Evolutionary conservation across 306 rosid species (phyloP), one percentile per base, ranked within the genome.

Genomic region (Coriaria nepalensis): DNA sequence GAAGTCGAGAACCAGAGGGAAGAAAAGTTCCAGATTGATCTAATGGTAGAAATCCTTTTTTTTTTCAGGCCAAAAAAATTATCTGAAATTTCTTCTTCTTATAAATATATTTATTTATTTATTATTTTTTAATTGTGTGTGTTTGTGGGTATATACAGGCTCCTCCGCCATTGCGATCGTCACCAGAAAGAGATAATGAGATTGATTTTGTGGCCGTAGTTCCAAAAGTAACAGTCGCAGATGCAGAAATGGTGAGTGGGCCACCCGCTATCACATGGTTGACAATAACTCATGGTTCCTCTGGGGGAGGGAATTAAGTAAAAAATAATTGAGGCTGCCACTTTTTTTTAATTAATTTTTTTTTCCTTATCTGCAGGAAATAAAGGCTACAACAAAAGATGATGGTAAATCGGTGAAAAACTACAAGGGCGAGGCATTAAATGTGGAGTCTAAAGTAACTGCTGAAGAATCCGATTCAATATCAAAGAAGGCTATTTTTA

Each of bases 1-100:
- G 88, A 67, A 50, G 38, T 55, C 65, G 92, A 70, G 37, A 71
- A 37, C 61, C 87, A 69, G 59, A 55, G 76, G 20, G 95, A 85
- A 64, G 95, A 85, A 46, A 92, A 86, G 72, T 73, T 69, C 56
- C 77, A 71, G 73, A 85, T 92, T 71, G 96, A 92, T 78, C 81
- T 92, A 73, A 92, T 86, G 98, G 98, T 92, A 75, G 45, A 68
- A 63, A 63, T 58, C 40, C 42, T 61, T 15, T 60, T 43, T 2
- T 3, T 7, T 2, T 14, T 54, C 7, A 8, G 29, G 29, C 29
- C 29, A 20, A 20, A 20, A 20, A 20, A 20, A 20, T n/a, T n/a
- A n/a, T 20, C 29, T 20, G 29, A 20, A 20, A 20, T 5, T 13
- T 5, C 9, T 4, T 9, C 40, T 34, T 7, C 33, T 32, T 2